Conservation (phyloP, 345 rosid species). For the Ailanthus altissimus region DNA sequence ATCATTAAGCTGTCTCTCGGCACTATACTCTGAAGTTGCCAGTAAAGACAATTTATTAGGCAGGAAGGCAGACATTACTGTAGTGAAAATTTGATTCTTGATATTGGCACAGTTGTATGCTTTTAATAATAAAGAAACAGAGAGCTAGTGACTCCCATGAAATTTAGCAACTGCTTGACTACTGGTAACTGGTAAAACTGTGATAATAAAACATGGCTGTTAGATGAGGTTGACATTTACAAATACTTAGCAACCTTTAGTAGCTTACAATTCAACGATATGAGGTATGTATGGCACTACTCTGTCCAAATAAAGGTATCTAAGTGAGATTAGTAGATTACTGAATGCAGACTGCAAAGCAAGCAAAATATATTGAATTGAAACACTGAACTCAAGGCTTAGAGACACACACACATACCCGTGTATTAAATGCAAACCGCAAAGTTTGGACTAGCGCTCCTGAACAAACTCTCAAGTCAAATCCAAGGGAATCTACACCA, state of each 20-base stretch:
- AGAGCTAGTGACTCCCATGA: neutral
- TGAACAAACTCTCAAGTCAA: constrained; percentile 78
- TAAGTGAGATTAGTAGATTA: neutral
- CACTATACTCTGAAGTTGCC: constrained; percentile 83
- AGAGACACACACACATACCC: constrained; percentile 45
- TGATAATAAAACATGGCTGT: neutral
- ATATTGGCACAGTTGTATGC: neutral
- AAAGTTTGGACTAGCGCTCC: constrained; percentile 81
- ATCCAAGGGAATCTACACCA: constrained; percentile 77
- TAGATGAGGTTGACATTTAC: too few species aligned
- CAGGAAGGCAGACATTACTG: neutral
- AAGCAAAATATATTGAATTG: neutral
- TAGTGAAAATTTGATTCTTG: neutral
- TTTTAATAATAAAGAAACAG: neutral
- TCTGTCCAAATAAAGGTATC: neutral
- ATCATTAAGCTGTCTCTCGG: constrained; percentile 74
- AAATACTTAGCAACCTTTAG: neutral
- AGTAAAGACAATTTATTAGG: constrained; percentile 33
- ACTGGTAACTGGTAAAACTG: neutral
- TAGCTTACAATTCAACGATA: neutral
- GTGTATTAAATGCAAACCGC: constrained; percentile 66
- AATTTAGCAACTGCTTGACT: neutral
- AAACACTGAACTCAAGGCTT: neutral
- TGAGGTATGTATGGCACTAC: neutral
- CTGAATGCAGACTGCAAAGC: neutral